These are phyloP conservation scores for Meyerozyma guilliermondii DNA, from an alignment of 1,139 yeast genomes.

Conservation along the genomic window DNA sequence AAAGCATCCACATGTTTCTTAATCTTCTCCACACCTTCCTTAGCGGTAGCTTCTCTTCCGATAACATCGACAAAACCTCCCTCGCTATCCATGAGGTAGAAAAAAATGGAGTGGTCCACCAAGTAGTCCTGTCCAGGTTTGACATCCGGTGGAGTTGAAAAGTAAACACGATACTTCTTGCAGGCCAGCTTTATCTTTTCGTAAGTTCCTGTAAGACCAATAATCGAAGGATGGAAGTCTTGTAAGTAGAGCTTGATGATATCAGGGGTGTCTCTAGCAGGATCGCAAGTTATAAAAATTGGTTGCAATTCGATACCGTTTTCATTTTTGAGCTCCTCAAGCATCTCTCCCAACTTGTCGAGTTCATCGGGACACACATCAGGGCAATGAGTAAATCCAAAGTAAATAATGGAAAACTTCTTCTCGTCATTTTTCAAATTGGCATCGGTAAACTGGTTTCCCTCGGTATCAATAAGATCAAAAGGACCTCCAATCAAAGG, in stretches of 20 bases:
- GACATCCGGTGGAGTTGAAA: constrained; percentile 89
- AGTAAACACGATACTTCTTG: constrained; percentile 86
- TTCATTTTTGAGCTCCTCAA: constrained; percentile 51
- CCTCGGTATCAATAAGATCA: constrained; percentile 62
- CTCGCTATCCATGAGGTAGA: constrained; percentile 94
- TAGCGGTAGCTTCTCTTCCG: constrained; percentile 83
- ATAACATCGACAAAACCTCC: constrained; percentile 92
- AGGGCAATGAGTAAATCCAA: constrained; percentile 96
- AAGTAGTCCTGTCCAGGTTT: constrained; percentile 94
- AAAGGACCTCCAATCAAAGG: constrained; percentile 94
- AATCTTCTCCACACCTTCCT: constrained; percentile 75
- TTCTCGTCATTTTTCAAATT: constrained; percentile 56
- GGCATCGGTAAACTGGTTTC: constrained; percentile 68
- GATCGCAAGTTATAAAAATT: constrained; percentile 91
- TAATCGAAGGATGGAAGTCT: constrained; percentile 84
- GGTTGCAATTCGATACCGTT: constrained; percentile 68
- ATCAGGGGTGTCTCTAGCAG: constrained; percentile 86
- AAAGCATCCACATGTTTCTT: constrained; percentile 73
- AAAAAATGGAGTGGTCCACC: constrained; percentile 95
- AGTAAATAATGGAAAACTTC: constrained; percentile 75
- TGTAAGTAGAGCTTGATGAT: constrained; percentile 70
- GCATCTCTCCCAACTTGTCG: constrained; percentile 80
- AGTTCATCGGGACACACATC: constrained; percentile 98
- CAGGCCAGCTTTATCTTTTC: constrained; percentile 80
- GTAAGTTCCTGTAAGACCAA: constrained; percentile 89